Evolutionary conservation across 306 rosid species (phyloP).

Genomic region (Cicer cuneatum): DNA sequence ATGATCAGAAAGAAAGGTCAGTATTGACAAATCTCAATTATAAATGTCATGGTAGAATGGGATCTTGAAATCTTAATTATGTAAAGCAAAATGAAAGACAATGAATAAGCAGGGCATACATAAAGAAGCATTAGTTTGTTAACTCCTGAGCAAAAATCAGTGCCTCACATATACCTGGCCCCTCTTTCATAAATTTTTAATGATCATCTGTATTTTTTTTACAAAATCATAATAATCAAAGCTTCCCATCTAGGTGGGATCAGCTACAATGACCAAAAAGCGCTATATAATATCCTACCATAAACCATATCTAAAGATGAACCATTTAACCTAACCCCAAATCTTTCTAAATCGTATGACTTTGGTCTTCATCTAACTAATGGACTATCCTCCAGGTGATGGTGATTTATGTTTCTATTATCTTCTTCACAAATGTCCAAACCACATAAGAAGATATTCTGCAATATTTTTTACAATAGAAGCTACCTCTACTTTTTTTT

Average conservation of each 20-base stretch:
- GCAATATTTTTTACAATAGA: background rate
- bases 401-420: background rate
- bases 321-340: background rate
- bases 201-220: background rate
- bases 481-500: slow-evolving; percentile 1
- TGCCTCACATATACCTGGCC: slow-evolving; percentile 9
- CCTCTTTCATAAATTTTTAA: background rate
- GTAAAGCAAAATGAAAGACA: slow-evolving; percentile 8
- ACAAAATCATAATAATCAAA: background rate
- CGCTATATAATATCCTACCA: background rate
- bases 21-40: slow-evolving; percentile 23
- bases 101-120: slow-evolving; percentile 26
- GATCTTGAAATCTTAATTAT: slow-evolving; percentile 23
- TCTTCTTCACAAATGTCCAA: background rate
- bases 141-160: slow-evolving; percentile 8
- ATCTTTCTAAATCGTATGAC: background rate
- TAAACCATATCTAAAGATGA: background rate
- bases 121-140: slow-evolving; percentile 26
- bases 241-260: background rate
- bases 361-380: background rate
- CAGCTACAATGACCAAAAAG: background rate
- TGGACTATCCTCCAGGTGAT: background rate
- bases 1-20: slow-evolving; percentile 29
- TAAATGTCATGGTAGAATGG: slow-evolving; percentile 22
- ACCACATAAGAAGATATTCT: background rate